Evolutionary conservation across 176 grass and related monocot genomes (phyloP).

Genomic region (Luzula sylvatica): DNA sequence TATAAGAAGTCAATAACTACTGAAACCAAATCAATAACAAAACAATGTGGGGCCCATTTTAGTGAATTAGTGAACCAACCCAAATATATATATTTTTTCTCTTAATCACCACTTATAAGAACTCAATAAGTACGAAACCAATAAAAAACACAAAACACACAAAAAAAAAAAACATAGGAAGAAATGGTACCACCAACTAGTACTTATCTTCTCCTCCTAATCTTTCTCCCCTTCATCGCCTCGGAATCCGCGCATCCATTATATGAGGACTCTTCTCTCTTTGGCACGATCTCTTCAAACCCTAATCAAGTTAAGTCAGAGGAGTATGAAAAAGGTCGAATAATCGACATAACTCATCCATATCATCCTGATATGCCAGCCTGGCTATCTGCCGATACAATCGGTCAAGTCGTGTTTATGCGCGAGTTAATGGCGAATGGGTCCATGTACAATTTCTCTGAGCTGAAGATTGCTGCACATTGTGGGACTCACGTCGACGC

Average conservation of each 20-base stretch:
- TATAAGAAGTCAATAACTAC: not conserved
- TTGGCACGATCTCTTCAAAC: slow-evolving; percentile 26
- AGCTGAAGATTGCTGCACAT: slow-evolving; percentile 28
- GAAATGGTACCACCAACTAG: not conserved
- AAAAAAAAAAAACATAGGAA: not conserved
- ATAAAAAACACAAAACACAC: not conserved
- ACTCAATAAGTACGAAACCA: not conserved
- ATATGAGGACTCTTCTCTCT: not conserved
- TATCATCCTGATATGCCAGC: slow-evolving; percentile 27
- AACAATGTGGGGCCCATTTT: no score
- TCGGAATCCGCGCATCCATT: not conserved
- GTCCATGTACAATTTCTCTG: slow-evolving; percentile 26
- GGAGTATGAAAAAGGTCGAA: slow-evolving; percentile 18
- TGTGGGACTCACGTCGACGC: slow-evolving; percentile 35
- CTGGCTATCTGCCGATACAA: not conserved
- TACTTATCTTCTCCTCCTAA: not conserved
- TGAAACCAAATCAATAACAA: not conserved
- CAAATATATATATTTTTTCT: no score
- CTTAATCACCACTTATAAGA: no score
- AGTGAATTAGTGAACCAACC: no score
- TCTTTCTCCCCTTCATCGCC: slow-evolving; percentile 9
- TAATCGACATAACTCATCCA: slow-evolving; percentile 31
- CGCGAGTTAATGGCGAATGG: slow-evolving; percentile 29
- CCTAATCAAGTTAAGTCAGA: not conserved
- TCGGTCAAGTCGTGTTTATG: slow-evolving; percentile 20